Evolutionary conservation across 2,329 filamentous ascomycete species (phyloP).

Genomic region (Claviceps spartinae): DNA sequence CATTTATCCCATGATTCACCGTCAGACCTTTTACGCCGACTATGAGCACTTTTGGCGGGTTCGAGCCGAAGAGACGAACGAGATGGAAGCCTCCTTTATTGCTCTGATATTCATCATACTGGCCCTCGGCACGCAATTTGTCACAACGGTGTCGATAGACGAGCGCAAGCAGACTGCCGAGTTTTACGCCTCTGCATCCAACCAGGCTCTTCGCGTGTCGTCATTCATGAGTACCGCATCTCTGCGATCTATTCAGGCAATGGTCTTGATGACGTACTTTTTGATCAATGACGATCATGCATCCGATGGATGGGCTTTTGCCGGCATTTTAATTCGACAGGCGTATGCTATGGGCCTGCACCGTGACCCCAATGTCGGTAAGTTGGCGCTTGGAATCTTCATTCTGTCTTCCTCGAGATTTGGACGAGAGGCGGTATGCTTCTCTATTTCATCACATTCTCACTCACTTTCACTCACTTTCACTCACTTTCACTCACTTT

Average conservation of each 20-base stretch:
- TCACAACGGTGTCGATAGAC: slow-evolving; percentile 40
- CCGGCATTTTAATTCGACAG: slow-evolving; percentile 62
- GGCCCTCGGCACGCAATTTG: slow-evolving; percentile 67
- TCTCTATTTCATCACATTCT: background rate
- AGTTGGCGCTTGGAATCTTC: slow-evolving; percentile 4
- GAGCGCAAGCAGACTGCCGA: slow-evolving; percentile 65
- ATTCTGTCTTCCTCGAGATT: background rate
- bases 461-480: too few relatives aligned
- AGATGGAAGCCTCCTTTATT: slow-evolving; percentile 53
- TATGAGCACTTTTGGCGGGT: slow-evolving; percentile 68
- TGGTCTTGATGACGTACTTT: slow-evolving; percentile 71
- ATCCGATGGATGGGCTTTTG: slow-evolving; percentile 72
- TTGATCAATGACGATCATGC: slow-evolving; percentile 78
- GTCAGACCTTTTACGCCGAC: slow-evolving; percentile 61
- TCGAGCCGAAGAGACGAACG: slow-evolving; percentile 39
- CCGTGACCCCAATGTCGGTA: slow-evolving; percentile 61
- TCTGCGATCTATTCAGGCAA: slow-evolving; percentile 60
- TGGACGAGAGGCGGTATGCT: background rate
- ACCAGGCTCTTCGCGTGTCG: slow-evolving; percentile 61
- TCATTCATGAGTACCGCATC: slow-evolving; percentile 67
- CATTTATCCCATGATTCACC: slow-evolving; percentile 68
- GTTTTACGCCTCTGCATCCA: slow-evolving; percentile 68
- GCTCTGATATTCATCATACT: slow-evolving; percentile 66
- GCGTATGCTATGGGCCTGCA: slow-evolving; percentile 73
- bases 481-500: too few relatives aligned